Percentiles rank a stretch among this genome's conserved stretches.
Conservation (phyloP, 768 basidiomycete genomes). For the Albatrellus ellisii region DNA sequence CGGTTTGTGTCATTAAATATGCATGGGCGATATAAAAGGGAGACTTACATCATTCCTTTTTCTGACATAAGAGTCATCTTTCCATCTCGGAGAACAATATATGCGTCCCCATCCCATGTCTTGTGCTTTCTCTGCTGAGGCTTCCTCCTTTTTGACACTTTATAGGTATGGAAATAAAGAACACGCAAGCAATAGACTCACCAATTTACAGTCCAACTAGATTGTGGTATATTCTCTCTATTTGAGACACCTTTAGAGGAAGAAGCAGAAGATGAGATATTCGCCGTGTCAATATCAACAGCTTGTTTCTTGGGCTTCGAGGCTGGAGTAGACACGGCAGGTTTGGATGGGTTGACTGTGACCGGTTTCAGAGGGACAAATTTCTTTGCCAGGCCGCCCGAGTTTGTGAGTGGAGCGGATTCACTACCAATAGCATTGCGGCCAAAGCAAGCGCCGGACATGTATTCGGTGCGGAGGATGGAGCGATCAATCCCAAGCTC, state of each 20-base stretch:
- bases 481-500: slow-evolving; percentile 54
- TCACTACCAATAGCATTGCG: slow-evolving; percentile 16
- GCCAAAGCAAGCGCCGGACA: slow-evolving; percentile 56
- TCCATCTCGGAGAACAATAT: slow-evolving; percentile 35
- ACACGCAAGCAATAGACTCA: slow-evolving; percentile 16
- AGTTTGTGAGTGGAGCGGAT: slow-evolving; percentile 14
- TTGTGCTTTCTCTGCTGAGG: slow-evolving; percentile 66
- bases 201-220: slow-evolving; percentile 65
- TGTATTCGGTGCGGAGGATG: slow-evolving; percentile 40
- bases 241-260: slow-evolving; percentile 5
- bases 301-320: slow-evolving; percentile 17
- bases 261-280: slow-evolving; percentile 6
- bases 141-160: slow-evolving; percentile 42
- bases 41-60: slow-evolving; percentile 51
- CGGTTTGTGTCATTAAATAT: neutral
- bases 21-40: neutral
- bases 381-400: slow-evolving; percentile 20
- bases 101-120: slow-evolving; percentile 78
- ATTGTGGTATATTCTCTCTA: slow-evolving; percentile 15
- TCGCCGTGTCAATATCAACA: slow-evolving; percentile 29
- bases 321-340: slow-evolving; percentile 14
- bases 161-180: slow-evolving; percentile 1
- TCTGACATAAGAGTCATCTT: slow-evolving; percentile 54
- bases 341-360: slow-evolving; percentile 18
- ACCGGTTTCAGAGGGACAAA: slow-evolving; percentile 19